Evolutionary conservation across 331 rosid genomes (phyloP).

Genomic region (Acacia concinna): DNA sequence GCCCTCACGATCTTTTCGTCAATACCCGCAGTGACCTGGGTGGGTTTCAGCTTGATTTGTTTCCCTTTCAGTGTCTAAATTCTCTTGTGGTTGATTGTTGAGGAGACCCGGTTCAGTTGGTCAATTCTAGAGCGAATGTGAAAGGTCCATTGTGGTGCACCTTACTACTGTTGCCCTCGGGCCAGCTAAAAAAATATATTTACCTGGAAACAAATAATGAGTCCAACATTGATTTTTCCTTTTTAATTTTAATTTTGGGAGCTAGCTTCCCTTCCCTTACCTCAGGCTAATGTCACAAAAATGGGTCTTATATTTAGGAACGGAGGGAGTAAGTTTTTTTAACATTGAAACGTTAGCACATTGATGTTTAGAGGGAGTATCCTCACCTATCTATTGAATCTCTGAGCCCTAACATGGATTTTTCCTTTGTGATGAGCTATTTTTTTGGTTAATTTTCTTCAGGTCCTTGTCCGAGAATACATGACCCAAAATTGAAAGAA

Average conservation of each 20-base stretch:
- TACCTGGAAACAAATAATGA: background rate
- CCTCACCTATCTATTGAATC: background rate
- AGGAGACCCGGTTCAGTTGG: background rate
- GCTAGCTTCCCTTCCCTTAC: background rate
- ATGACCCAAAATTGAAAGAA: slow-evolving; percentile 94
- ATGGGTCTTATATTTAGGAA: no score
- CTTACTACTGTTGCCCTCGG: slow-evolving; percentile 17
- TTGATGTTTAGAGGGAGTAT: background rate
- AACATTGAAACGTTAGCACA: background rate
- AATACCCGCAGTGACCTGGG: slow-evolving; percentile 98
- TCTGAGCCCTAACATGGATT: background rate
- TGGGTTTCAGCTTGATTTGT: slow-evolving; percentile 36
- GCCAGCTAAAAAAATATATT: background rate
- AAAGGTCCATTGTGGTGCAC: background rate
- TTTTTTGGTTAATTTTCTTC: slow-evolving; percentile 27
- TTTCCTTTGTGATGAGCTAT: background rate
- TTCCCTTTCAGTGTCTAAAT: background rate
- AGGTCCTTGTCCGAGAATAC: slow-evolving; percentile 90
- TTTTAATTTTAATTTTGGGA: background rate
- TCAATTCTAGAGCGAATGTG: background rate
- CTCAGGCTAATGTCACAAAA: background rate
- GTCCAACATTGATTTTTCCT: background rate
- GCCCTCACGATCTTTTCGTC: slow-evolving; percentile 97
- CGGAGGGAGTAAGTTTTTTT: no score
- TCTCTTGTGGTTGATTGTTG: slow-evolving; percentile 15